phyloP scores from a whole-genome alignment of 495 filamentous ascomycete species.

The Durotheca rogersii region DNA sequence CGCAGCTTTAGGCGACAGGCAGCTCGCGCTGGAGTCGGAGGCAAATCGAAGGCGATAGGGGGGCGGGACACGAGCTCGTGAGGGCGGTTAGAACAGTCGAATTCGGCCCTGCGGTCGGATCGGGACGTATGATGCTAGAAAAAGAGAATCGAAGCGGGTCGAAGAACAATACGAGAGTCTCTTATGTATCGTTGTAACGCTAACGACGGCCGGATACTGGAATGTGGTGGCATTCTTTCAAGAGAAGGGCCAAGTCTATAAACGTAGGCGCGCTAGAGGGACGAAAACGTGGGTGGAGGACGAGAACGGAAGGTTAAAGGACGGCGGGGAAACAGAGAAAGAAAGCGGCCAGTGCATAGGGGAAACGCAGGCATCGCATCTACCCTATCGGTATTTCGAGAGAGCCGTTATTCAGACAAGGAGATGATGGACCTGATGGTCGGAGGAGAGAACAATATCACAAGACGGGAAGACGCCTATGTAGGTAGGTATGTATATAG shows the following conservation, averaged over 20 bases:
- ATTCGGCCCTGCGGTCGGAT: neutral
- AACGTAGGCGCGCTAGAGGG: conserved; percentile 17
- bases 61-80: neutral
- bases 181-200: conserved; percentile 32
- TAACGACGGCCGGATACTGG: conserved; percentile 13
- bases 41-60: neutral
- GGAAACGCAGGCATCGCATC: neutral
- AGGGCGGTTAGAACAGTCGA: neutral
- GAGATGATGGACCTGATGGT: conserved; percentile 1
- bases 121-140: no score
- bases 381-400: conserved; percentile 8
- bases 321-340: conserved; percentile 11
- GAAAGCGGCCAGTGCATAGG: conserved; percentile 2
- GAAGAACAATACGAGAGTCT: no score
- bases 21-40: neutral
- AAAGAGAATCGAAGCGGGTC: conserved; percentile 1
- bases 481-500: no score
- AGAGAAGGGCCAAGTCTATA: conserved; percentile 2
- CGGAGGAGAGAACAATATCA: conserved; percentile 12
- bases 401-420: no score
- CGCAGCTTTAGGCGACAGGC: neutral
- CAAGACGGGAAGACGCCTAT: no score
- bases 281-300: conserved; percentile 12
- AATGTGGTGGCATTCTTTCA: conserved; percentile 35
- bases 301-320: conserved; percentile 34